Percentiles rank a stretch among this genome's conserved stretches.
These are phyloP conservation scores for Didymella lethalis DNA, from an alignment of 2,329 filamentous ascomycete genomes.

Conservation along the genomic window DNA sequence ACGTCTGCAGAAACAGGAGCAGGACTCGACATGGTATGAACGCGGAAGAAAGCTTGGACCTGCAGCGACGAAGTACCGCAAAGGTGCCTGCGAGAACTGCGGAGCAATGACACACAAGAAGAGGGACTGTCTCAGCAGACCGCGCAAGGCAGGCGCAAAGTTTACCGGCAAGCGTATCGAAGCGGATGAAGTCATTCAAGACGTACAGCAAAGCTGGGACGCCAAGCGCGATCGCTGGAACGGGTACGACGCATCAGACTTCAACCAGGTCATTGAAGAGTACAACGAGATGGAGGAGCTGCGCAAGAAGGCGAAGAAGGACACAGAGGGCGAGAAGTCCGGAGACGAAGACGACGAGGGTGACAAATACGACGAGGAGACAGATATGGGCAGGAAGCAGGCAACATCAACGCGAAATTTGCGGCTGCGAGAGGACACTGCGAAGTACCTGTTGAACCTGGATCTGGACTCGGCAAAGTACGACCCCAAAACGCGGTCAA, in stretches of 20 bases:
- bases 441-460: conserved; percentile 93
- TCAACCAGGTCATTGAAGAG: conserved; percentile 84
- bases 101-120: conserved; percentile 96
- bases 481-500: conserved; percentile 91
- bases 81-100: conserved; percentile 98
- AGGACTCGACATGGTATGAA: conserved; percentile 88
- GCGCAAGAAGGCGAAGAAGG: conserved; percentile 58
- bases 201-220: conserved; percentile 91
- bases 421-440: conserved; percentile 92
- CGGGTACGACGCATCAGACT: conserved; percentile 91
- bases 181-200: conserved; percentile 85
- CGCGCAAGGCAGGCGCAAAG: conserved; percentile 86
- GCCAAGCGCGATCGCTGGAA: conserved; percentile 98
- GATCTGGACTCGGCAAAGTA: conserved; percentile 97
- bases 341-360: conserved; percentile 62
- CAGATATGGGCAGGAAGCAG: conserved; percentile 94
- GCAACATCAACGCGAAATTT: conserved; percentile 90
- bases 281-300: conserved; percentile 86
- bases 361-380: conserved; percentile 85
- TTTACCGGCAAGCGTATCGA: conserved; percentile 94
- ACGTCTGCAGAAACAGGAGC: conserved; percentile 75
- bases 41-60: conserved; percentile 84
- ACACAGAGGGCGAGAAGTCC: conserved; percentile 53
- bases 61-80: conserved; percentile 94
- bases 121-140: conserved; percentile 90